Percentiles rank a stretch among this genome's conserved stretches.
phyloP scores from a whole-genome alignment of 2,329 filamentous ascomycete species.

The Penicillium sp. region DNA sequence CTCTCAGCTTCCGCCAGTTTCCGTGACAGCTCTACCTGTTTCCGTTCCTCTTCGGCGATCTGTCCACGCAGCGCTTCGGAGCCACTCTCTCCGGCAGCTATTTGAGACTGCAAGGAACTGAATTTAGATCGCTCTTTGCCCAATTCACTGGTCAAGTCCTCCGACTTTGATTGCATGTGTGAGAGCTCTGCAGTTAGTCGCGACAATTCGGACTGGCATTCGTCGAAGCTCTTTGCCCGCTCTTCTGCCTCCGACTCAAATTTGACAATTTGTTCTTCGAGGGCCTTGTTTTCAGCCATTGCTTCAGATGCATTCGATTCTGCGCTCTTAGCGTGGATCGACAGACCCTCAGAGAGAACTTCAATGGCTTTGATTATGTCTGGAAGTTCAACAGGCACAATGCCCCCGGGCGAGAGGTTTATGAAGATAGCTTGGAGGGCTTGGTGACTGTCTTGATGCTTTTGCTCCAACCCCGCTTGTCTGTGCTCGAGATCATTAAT shows the following conservation, averaged over 20 bases:
- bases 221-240: conserved; percentile 54
- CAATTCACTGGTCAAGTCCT: conserved; percentile 53
- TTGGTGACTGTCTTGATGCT: conserved; percentile 53
- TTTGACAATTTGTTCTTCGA: conserved; percentile 56
- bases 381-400: conserved; percentile 56
- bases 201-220: conserved; percentile 53
- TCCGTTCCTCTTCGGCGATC: conserved; percentile 72
- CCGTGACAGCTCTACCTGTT: conserved; percentile 65
- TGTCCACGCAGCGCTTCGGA: conserved; percentile 74
- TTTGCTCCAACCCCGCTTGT: conserved; percentile 53
- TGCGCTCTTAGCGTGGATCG: conserved; percentile 59
- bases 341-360: conserved; percentile 57
- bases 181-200: conserved; percentile 57
- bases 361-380: conserved; percentile 63
- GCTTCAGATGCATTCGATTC: conserved; percentile 62
- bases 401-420: conserved; percentile 56
- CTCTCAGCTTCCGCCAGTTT: conserved; percentile 73
- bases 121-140: conserved; percentile 69
- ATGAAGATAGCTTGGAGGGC: conserved; percentile 60
- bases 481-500: conserved; percentile 54
- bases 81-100: conserved; percentile 80
- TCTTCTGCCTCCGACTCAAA: conserved; percentile 59
- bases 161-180: conserved; percentile 49
- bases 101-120: conserved; percentile 64
- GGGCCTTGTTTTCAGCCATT: conserved; percentile 63